Evolutionary conservation across 805 yeast genomes (phyloP), one percentile per base, ranked within the genome.

Genomic region (Zygoascus biomembranicola): DNA sequence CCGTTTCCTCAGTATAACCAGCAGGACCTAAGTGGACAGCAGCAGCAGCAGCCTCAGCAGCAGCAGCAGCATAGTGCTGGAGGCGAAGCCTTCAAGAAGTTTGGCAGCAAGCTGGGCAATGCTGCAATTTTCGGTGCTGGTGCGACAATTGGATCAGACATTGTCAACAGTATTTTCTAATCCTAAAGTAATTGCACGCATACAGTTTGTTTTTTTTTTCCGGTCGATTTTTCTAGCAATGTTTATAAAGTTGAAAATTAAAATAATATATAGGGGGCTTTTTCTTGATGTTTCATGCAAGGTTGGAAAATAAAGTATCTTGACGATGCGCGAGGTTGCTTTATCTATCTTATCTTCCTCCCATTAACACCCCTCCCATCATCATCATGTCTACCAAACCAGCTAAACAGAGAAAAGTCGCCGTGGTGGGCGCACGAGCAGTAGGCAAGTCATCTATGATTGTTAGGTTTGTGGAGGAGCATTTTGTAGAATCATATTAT

Each of bases 51-150:
- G 26, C 56, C 46, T 39, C 53, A 56, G 43, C 58, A 51, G 44
- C 59, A 51, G 44, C 57, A 52, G 55, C 52, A 50, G 43, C 54
- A 50, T 11, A 55, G 52, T 19, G 51, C 44, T 26, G 49, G 47
- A 8, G 47, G 51, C 14, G 57, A 53, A 2, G 57, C 41, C 18
- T 48, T 62, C 55, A 80, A 80, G 69, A 83, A 77, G 63, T 80
- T 87, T 60, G 95, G 95, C 26, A 77, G 86, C 58, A 85, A 87
- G 69, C 72, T 90, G 55, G 96, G 96, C 55, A 82, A 89, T 60
- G 95, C 97, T n/a, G 90, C 95, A 37, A 80, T 90, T 49, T 92
- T 89, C 60, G 97, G 97, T 69, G 97, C 96, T 9, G 98, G 98
- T 74, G 96, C 97, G 42, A 84, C 96, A 1, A 75, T 90, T 52